Conservation (phyloP, 129 eudicot genomes). For the Kitagawia praeruptora region DNA sequence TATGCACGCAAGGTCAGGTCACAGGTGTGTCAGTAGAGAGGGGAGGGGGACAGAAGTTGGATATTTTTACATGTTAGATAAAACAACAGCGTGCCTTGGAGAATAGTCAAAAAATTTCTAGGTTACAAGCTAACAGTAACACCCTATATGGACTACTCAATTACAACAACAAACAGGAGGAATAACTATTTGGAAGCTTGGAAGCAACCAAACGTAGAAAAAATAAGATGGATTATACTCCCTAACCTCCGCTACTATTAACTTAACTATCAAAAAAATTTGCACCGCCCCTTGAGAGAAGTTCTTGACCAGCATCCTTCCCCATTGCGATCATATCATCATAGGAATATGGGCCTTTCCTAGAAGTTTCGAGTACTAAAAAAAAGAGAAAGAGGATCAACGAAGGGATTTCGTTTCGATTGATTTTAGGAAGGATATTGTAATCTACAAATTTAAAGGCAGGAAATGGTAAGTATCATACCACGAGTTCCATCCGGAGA, state of each 20-base stretch:
- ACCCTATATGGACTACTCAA: neutral
- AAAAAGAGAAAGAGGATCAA: neutral
- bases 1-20: neutral
- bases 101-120: neutral
- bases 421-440: constrained; percentile 5
- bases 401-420: neutral
- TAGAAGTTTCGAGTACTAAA: constrained; percentile 71
- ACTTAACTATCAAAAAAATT: neutral
- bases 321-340: constrained; percentile 91
- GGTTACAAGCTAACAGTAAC: neutral
- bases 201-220: neutral
- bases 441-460: neutral
- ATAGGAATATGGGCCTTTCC: constrained; percentile 55
- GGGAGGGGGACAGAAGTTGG: neutral
- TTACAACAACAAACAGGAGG: neutral
- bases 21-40: neutral
- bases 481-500: constrained; percentile 76
- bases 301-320: constrained; percentile 67
- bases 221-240: neutral
- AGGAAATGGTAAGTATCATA: neutral
- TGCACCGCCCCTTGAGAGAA: constrained; percentile 18
- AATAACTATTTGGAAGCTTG: neutral
- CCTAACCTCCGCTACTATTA: neutral
- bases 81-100: neutral
- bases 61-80: neutral